Conservation (phyloP, 371 early-diverging fungal species). For the Mucor lusitanicus region DNA sequence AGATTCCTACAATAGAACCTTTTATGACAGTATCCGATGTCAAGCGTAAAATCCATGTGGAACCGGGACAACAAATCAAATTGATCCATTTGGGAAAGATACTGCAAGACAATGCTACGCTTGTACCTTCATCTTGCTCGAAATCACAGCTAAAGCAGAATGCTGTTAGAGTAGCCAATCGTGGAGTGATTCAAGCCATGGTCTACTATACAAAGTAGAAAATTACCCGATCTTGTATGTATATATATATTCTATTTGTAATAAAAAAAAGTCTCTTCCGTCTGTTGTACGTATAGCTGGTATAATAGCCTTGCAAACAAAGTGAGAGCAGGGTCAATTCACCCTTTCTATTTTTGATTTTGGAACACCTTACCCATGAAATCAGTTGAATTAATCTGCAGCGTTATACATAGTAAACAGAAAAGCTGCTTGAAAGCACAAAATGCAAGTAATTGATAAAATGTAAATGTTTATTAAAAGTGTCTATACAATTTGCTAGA, state of each 20-base stretch:
- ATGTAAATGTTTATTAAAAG: neutral
- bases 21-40: constrained; percentile 11
- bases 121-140: constrained; percentile 1
- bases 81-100: constrained; percentile 13
- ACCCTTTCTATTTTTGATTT: neutral
- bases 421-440: no score
- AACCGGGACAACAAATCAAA: constrained; percentile 1
- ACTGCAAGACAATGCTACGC: neutral
- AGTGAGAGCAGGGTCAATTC: neutral
- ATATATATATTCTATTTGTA: neutral
- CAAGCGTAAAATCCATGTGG: constrained; percentile 1
- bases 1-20: constrained; percentile 7
- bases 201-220: constrained; percentile 2
- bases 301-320: neutral
- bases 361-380: neutral
- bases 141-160: neutral
- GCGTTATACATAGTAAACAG: neutral
- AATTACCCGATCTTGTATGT: neutral
- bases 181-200: constrained; percentile 16
- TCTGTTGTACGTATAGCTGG: neutral
- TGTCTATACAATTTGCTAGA: neutral
- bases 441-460: no score
- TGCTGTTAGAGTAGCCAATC: constrained; percentile 5
- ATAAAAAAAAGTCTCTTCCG: neutral
- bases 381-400: neutral